Percentiles rank a stretch among this genome's conserved stretches.
These are phyloP conservation scores for Tricholoma terreum DNA, from an alignment of 768 basidiomycete genomes.

Conservation along the genomic window DNA sequence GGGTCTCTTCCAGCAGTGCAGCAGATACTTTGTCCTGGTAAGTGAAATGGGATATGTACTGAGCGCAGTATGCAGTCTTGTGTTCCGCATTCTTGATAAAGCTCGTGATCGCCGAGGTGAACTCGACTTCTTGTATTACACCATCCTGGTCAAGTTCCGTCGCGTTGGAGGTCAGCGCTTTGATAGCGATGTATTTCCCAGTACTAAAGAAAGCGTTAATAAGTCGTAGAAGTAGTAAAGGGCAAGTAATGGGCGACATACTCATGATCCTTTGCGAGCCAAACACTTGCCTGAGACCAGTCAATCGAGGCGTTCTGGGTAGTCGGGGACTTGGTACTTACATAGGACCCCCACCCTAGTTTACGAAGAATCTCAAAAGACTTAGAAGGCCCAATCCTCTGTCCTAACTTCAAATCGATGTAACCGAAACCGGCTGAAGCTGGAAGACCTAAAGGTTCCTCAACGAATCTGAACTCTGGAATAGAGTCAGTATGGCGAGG, in stretches of 20 bases:
- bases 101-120: slow-evolving; percentile 12
- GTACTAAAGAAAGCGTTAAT: no score
- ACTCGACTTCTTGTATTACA: slow-evolving; percentile 20
- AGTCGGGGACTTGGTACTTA: no score
- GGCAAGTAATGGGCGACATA: no score
- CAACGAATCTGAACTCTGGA: no score
- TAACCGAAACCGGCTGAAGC: slow-evolving; percentile 25
- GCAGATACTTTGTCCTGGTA: slow-evolving; percentile 20
- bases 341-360: slow-evolving; percentile 34
- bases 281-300: slow-evolving; percentile 30
- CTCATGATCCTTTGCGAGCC: slow-evolving; percentile 23
- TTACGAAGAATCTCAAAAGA: slow-evolving; percentile 25
- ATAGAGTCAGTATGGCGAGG: no score
- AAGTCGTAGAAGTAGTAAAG: no score
- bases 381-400: slow-evolving; percentile 23
- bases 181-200: slow-evolving; percentile 29
- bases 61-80: slow-evolving; percentile 13
- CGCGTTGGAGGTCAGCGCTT: slow-evolving; percentile 24
- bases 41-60: slow-evolving; percentile 21
- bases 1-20: slow-evolving; percentile 19
- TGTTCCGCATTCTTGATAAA: slow-evolving; percentile 1
- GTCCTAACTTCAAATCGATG: slow-evolving; percentile 21
- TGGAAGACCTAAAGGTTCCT: slow-evolving; percentile 29
- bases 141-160: slow-evolving; percentile 18
- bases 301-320: no score